Percentiles rank a stretch among this genome's conserved stretches.
These are phyloP conservation scores for Fusarium transvaalense DNA, from an alignment of 2,329 filamentous ascomycete genomes.

Conservation along the genomic window DNA sequence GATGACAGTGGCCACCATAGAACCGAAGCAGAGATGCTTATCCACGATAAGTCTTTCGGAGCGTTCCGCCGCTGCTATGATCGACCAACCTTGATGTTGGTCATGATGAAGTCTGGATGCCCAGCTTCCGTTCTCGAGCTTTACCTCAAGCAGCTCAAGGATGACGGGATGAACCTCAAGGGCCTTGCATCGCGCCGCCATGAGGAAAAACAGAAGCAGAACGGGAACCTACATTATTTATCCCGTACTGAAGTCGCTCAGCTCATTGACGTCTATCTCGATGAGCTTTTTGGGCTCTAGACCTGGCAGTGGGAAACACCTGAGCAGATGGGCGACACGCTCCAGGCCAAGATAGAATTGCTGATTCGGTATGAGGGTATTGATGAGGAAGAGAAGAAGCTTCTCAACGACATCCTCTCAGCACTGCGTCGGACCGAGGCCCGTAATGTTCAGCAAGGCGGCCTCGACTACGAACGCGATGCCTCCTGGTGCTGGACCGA, in stretches of 20 bases:
- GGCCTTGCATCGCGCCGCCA: neutral
- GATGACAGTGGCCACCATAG: neutral
- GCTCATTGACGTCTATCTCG: neutral
- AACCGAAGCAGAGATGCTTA: neutral
- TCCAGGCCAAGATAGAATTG: slow-evolving; percentile 13
- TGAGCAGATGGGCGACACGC: neutral
- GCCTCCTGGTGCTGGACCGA: slow-evolving; percentile 7
- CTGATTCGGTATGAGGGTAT: neutral
- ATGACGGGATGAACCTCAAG: neutral
- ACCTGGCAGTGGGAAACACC: neutral
- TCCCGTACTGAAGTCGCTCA: neutral
- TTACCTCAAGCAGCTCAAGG: neutral
- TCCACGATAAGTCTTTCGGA: neutral
- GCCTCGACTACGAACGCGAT: neutral
- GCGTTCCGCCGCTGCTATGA: neutral
- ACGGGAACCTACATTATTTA: neutral
- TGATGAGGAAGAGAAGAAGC: neutral
- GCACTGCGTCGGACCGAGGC: neutral
- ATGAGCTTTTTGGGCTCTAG: neutral
- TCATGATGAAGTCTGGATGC: neutral
- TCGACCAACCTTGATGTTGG: neutral
- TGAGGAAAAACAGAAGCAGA: neutral
- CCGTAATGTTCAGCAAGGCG: rapidly evolving
- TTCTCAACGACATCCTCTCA: neutral
- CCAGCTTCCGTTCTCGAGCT: slow-evolving; percentile 1